Base-by-base conservation (phyloP, 1,284 basidiomycete species). In the Ustilago tritici region DNA sequence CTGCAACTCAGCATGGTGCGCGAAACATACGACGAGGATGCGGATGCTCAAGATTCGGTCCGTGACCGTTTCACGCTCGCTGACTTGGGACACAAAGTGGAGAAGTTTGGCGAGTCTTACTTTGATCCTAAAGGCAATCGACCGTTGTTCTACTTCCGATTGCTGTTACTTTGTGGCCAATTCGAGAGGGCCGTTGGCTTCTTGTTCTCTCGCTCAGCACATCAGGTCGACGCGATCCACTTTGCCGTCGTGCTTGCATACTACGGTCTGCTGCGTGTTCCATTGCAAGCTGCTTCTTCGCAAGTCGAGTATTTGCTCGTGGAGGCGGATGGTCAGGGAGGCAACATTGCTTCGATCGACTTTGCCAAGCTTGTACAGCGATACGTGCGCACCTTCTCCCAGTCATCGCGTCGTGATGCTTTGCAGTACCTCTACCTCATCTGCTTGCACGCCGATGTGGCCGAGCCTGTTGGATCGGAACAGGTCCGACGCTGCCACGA, bases 351-450 rank as follows among this genome's bases (percentile, higher is more conserved):
- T 4, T 86, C 81, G 14, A 88, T 99, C 68, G 94, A 85, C 73
- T 90, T 98, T 58, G 91, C 93, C 1, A 93, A 93, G 28, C 87
- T 98, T 40, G 91, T 97, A 73, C 95, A 95, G 90, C 92, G 95
- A 17, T 98, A 99, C 86, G 91, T 97, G 56, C 91, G 94, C 40
- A 93, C 92, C 64, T 97, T 98, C 86, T 92, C 93, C 53, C 93
- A 92, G 86, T 91, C 94, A 89, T 95, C 97, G 81, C 92, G 95
- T 0, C 92, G 93, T 81, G 93, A 95, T 76, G 97, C 95, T 0
- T 88, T 99, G 62, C 95, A 98, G 87, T 99, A 99, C 82, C 92
- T 98, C 43, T 96, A 95, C 85, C 93, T 94, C 70, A 90, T 98
- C 14, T 91, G 92, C 68, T 90, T 99, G 14, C 79, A 82, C 59